A percentile compares a stretch with the other conserved stretches of the same genome.
phyloP scores from a whole-genome alignment of 2,329 filamentous ascomycete genomes.

The Fusarium ramigenum region DNA sequence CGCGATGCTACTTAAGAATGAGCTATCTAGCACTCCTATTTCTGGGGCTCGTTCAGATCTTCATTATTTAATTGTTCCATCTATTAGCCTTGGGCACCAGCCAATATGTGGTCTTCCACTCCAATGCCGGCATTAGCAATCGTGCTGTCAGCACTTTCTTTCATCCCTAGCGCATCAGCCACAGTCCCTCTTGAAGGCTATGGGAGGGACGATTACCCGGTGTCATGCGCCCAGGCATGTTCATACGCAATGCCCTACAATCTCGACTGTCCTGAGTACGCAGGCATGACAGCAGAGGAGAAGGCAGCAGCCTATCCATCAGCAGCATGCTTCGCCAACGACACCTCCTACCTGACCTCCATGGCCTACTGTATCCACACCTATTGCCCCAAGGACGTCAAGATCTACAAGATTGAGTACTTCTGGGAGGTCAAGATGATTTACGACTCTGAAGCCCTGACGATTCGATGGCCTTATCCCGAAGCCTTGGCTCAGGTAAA shows the following conservation, averaged over 20 bases:
- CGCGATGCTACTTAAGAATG: background rate
- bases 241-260: slow-evolving; percentile 8
- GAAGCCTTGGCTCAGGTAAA: slow-evolving; percentile 28
- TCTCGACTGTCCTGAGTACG: slow-evolving; percentile 38
- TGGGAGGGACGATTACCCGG: slow-evolving; percentile 13
- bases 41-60: too few relatives aligned
- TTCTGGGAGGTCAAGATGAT: slow-evolving; percentile 35
- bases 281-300: slow-evolving; percentile 29
- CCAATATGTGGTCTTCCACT: background rate
- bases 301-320: slow-evolving; percentile 22
- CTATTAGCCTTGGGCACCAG: background rate
- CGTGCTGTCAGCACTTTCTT: background rate
- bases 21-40: background rate
- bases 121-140: background rate
- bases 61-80: rapidly evolving
- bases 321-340: slow-evolving; percentile 19
- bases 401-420: slow-evolving; percentile 13
- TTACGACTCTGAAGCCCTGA: background rate
- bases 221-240: slow-evolving; percentile 29
- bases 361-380: slow-evolving; percentile 34
- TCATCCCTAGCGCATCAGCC: background rate
- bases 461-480: slow-evolving; percentile 17
- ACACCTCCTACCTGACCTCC: slow-evolving; percentile 29
- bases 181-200: slow-evolving; percentile 33
- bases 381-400: slow-evolving; percentile 1